A percentile compares a stretch with the other conserved stretches of the same genome.
phyloP scores from a whole-genome alignment of 331 rosid genomes.

The Pyrus hybrid region DNA sequence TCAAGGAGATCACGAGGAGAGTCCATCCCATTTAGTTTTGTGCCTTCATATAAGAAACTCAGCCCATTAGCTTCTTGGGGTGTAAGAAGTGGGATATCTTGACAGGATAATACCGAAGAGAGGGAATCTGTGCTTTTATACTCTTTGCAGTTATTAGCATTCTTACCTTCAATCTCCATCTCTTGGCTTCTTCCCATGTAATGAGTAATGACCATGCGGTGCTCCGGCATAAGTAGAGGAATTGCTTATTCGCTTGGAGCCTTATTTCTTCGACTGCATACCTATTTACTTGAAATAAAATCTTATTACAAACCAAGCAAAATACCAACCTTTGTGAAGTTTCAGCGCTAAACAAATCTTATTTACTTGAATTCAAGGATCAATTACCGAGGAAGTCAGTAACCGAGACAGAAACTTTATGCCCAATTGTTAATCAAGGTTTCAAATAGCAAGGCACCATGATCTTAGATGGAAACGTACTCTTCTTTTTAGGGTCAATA shows the following conservation, averaged over 20 bases:
- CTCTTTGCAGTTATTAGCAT: slow-evolving; percentile 22
- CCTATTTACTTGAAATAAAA: slow-evolving; percentile 8
- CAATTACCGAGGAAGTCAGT: too few species aligned
- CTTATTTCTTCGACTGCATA: slow-evolving; percentile 66
- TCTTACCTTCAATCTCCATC: slow-evolving; percentile 33
- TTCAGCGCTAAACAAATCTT: slow-evolving; percentile 99
- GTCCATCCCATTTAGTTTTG: slow-evolving; percentile 23
- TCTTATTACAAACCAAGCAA: not conserved
- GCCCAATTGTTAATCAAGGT: too few species aligned
- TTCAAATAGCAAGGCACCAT: too few species aligned
- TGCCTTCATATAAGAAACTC: slow-evolving; percentile 31
- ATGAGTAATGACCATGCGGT: slow-evolving; percentile 98
- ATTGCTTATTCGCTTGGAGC: slow-evolving; percentile 87
- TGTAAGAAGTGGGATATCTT: slow-evolving; percentile 84
- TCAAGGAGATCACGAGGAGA: slow-evolving; percentile 27
- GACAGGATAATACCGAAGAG: slow-evolving; percentile 47
- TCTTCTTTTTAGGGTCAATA: too few species aligned
- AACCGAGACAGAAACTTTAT: too few species aligned
- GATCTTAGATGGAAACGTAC: too few species aligned
- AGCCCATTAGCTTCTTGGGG: slow-evolving; percentile 62
- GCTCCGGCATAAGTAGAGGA: slow-evolving; percentile 97
- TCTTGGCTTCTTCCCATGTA: slow-evolving; percentile 67
- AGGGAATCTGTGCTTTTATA: slow-evolving; percentile 38
- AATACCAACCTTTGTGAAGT: slow-evolving; percentile 78
- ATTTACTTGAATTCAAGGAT: too few species aligned